Evolutionary conservation across 345 rosid genomes (phyloP).

Genomic region (Angophora floribunda): DNA sequence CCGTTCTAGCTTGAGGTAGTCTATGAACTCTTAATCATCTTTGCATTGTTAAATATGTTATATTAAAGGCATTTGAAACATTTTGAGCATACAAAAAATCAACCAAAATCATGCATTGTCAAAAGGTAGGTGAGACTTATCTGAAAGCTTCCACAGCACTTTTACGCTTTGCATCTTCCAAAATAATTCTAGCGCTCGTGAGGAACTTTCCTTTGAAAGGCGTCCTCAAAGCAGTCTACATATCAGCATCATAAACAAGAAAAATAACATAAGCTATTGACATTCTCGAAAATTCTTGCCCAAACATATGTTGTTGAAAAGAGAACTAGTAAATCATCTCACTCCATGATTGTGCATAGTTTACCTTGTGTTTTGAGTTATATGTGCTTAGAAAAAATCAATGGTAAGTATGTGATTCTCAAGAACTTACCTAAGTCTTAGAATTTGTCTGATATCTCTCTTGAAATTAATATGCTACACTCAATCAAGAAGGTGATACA

Average conservation of each 20-base stretch:
- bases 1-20: neutral
- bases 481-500: too few relatives aligned
- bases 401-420: too few relatives aligned
- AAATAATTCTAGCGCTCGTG: slow-evolving; percentile 63
- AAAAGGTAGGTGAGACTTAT: slow-evolving; percentile 11
- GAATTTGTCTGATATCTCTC: too few relatives aligned
- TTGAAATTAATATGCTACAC: too few relatives aligned
- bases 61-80: neutral
- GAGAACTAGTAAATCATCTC: neutral
- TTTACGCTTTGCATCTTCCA: slow-evolving; percentile 81
- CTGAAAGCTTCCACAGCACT: slow-evolving; percentile 72
- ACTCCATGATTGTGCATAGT: neutral
- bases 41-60: neutral
- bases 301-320: neutral
- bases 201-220: neutral
- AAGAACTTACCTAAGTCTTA: too few relatives aligned
- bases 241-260: neutral
- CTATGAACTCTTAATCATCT: neutral
- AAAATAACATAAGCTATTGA: too few relatives aligned
- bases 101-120: neutral
- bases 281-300: neutral
- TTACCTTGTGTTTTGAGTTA: too few relatives aligned
- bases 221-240: neutral
- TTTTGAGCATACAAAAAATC: neutral
- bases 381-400: too few relatives aligned